Base-by-base conservation (phyloP, 2,329 filamentous ascomycete species). In the Didymella glomerata region DNA sequence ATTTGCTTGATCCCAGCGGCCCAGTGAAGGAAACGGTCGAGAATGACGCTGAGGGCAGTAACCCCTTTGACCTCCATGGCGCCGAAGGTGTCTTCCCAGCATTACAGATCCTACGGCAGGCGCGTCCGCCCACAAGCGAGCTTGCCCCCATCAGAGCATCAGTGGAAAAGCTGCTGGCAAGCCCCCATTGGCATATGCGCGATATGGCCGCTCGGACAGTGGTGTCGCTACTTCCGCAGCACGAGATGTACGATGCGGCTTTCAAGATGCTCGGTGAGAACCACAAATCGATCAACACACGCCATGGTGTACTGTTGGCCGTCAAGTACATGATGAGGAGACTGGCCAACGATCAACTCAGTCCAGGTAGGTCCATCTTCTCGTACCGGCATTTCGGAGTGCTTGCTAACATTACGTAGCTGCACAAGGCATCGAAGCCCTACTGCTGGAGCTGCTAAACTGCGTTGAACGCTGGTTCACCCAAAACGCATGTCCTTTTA, bases 121-220 rank as follows among this genome's bases (percentile, higher is more conserved):
- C 89, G 11, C 86, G 87, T 0, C 87, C 91, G 0, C 90, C 90
- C 0, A 81, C 84, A 24, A 73, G 81, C 2, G 77, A 85, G 57
- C 80, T 84, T 1, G 77, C 81, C 1, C 81, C 84, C 46, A 84
- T 93, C 5, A 83, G 85, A 65, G 68, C 76, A 3, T 81, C 85
- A 46, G 86, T 94, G 8, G 76, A 83, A 7, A 81, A 80, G 41
- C 88, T 93, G 54, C 81, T 92, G 3, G 84, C 81, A 11, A 92
- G 88, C 62, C 84, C 84, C 0, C 85, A 92, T 18, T 95, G 92
- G 92, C 90, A 93, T 71, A 86, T 95, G 7, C 83, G 92, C 48
- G 91, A 94, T 68, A 92, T 93, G 73, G 90, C 91, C 0, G 90
- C 91, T 0, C 84, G 90, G 16, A 91, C 91, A 0, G 80, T 91